Evolutionary conservation across 805 yeast species (phyloP).

Genomic region (Schwanniomyces occidentalis): DNA sequence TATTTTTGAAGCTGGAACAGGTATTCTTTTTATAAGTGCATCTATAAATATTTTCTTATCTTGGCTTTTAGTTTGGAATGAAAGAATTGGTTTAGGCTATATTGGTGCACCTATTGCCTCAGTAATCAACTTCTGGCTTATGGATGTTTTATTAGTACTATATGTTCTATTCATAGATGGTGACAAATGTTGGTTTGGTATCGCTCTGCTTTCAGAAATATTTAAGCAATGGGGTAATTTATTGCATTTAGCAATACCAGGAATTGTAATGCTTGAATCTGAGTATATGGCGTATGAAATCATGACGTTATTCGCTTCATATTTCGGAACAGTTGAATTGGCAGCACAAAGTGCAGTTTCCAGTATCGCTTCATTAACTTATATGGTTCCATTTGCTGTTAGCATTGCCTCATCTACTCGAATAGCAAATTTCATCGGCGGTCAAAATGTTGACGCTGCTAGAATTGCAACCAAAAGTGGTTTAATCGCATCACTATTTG

Average conservation of each 20-base stretch:
- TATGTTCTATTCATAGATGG: slow-evolving; percentile 58
- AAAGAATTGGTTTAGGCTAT: slow-evolving; percentile 39
- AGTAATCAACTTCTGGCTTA: slow-evolving; percentile 42
- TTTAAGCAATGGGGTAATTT: slow-evolving; percentile 38
- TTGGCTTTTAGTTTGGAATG: slow-evolving; percentile 45
- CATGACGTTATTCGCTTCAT: slow-evolving; percentile 46
- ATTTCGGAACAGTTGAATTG: slow-evolving; percentile 48
- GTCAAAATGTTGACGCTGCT: slow-evolving; percentile 39
- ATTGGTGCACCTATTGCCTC: slow-evolving; percentile 47
- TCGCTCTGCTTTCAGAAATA: slow-evolving; percentile 35
- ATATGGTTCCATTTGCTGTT: slow-evolving; percentile 48
- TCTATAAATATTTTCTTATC: slow-evolving; percentile 42
- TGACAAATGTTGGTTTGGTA: slow-evolving; percentile 68
- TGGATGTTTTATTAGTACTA: slow-evolving; percentile 34
- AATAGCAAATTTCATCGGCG: slow-evolving; percentile 47
- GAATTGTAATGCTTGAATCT: slow-evolving; percentile 46
- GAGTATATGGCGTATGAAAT: slow-evolving; percentile 49
- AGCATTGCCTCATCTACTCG: slow-evolving; percentile 46
- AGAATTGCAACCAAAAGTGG: slow-evolving; percentile 35
- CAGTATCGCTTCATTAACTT: slow-evolving; percentile 44
- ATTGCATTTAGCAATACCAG: slow-evolving; percentile 42
- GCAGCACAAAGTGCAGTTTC: slow-evolving; percentile 56
- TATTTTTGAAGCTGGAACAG: slow-evolving; percentile 48
- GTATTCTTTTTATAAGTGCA: slow-evolving; percentile 41
- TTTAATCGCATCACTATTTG: slow-evolving; percentile 27